Conservation (phyloP, 257 asterid species). For the Plectranthus barbatus region DNA sequence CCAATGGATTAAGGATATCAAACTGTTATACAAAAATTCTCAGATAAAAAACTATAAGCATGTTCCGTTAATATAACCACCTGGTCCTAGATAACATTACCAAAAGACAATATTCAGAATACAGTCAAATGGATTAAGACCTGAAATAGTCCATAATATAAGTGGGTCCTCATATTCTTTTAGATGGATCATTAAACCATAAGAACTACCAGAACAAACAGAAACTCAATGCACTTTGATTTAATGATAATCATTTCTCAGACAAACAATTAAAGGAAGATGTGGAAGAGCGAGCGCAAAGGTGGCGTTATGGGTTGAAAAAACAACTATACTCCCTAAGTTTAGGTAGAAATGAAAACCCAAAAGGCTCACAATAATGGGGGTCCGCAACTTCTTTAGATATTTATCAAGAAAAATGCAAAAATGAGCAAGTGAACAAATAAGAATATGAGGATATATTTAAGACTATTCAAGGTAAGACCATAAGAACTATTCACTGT, state of each 20-base stretch:
- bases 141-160: not conserved
- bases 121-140: not conserved
- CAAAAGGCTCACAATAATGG: too few relatives aligned
- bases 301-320: not conserved
- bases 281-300: too few relatives aligned
- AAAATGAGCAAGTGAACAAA: not conserved
- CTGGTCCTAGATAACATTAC: not conserved
- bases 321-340: not conserved
- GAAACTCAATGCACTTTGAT: not conserved
- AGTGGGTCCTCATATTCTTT: not conserved
- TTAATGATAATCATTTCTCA: not conserved
- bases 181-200: not conserved
- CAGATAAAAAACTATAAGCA: not conserved
- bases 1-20: not conserved
- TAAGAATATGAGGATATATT: not conserved
- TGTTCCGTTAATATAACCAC: not conserved
- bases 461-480: not conserved
- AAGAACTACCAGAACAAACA: not conserved
- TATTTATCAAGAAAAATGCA: not conserved
- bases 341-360: not conserved
- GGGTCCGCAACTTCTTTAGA: constrained; percentile 4
- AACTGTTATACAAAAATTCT: not conserved
- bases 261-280: not conserved
- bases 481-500: not conserved
- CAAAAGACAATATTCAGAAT: not conserved